These are phyloP conservation scores for Pilatotrama ljubarskyi DNA, from an alignment of 768 basidiomycete genomes.

Conservation along the genomic window DNA sequence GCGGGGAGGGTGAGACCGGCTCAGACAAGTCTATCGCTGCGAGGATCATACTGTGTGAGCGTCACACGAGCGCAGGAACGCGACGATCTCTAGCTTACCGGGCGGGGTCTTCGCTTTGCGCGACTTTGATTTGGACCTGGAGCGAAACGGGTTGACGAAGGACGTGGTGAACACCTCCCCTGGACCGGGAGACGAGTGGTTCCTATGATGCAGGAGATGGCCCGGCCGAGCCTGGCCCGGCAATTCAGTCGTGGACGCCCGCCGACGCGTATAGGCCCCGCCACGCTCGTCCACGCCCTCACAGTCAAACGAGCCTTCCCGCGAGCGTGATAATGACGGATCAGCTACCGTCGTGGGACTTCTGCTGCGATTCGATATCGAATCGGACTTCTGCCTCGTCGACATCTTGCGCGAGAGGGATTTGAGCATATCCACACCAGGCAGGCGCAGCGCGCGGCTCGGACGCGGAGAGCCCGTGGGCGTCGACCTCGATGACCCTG, in stretches of 20 bases:
- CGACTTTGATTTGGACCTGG: not conserved
- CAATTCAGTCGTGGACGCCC: not conserved
- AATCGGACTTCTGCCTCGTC: slow-evolving; percentile 1
- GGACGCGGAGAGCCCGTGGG: not conserved
- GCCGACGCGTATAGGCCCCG: not conserved
- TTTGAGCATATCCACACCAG: slow-evolving; percentile 15
- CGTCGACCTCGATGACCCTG: not conserved
- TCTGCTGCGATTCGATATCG: not conserved
- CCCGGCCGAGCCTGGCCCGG: not conserved
- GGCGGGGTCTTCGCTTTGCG: slow-evolving; percentile 3
- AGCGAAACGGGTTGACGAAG: slow-evolving; percentile 22
- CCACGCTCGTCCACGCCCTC: not conserved
- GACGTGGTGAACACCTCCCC: slow-evolving; percentile 15
- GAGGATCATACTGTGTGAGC: not conserved
- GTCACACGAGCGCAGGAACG: not conserved
- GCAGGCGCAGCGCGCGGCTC: not conserved
- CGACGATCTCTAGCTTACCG: slow-evolving; percentile 1
- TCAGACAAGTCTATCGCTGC: not conserved
- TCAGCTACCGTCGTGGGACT: not conserved
- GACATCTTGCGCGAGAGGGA: slow-evolving; percentile 7
- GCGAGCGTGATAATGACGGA: not conserved
- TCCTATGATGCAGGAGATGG: not conserved
- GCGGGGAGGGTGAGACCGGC: not conserved
- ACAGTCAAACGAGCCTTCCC: not conserved
- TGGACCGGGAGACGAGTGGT: not conserved